phyloP scores from a whole-genome alignment of 2,329 filamentous ascomycete genomes.

The Passalora sequoiae region DNA sequence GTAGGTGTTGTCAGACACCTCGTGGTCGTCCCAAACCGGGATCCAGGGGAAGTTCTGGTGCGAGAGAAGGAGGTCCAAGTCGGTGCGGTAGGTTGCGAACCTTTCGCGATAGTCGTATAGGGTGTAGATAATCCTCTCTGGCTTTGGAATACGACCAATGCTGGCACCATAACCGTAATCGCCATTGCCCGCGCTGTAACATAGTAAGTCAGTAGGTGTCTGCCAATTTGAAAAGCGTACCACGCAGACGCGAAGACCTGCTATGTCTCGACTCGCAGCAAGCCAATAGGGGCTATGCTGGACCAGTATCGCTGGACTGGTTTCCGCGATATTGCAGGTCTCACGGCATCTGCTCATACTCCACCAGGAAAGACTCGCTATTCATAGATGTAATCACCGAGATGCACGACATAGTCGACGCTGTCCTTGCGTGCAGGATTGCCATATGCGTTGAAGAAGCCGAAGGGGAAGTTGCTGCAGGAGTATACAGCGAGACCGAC shows the following conservation, averaged over 20 bases:
- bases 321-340: too few relatives aligned
- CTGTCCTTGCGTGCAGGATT: constrained; percentile 40
- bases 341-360: too few relatives aligned
- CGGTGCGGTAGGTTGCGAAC: constrained; percentile 56
- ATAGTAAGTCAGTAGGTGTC: too few relatives aligned
- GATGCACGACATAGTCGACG: constrained; percentile 45
- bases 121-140: constrained; percentile 49
- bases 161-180: constrained; percentile 45
- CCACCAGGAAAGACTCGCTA: too few relatives aligned
- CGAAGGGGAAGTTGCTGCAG: constrained; percentile 58
- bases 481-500: constrained; percentile 65
- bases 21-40: constrained; percentile 57
- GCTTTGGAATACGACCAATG: constrained; percentile 50
- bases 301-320: too few relatives aligned
- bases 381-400: constrained; percentile 61
- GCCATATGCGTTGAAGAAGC: constrained; percentile 37
- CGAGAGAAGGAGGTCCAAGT: constrained; percentile 53
- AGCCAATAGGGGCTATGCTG: too few relatives aligned
- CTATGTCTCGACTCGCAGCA: too few relatives aligned
- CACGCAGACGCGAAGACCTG: too few relatives aligned
- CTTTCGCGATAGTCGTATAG: constrained; percentile 57
- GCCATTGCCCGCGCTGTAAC: constrained; percentile 35
- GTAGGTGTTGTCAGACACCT: constrained; percentile 62
- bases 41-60: constrained; percentile 57
- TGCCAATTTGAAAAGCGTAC: too few relatives aligned